These are phyloP conservation scores for Blastobotrys apis DNA, from an alignment of 1,139 yeast species.

Conservation along the genomic window DNA sequence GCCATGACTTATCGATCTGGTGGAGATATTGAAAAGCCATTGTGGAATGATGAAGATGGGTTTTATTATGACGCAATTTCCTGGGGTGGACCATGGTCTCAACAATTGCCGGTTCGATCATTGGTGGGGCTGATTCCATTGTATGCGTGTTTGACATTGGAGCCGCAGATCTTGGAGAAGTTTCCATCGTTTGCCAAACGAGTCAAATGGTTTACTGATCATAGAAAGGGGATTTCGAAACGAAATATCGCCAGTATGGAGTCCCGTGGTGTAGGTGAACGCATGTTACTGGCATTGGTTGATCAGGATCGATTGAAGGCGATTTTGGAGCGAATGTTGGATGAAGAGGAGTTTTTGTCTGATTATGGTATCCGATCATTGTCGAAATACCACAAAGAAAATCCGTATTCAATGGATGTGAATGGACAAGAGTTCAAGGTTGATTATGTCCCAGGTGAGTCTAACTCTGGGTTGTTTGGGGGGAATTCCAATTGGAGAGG, in stretches of 20 bases:
- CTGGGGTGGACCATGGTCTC: constrained; percentile 69
- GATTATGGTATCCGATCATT: constrained; percentile 86
- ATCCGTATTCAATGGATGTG: constrained; percentile 86
- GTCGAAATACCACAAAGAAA: constrained; percentile 80
- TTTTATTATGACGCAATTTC: constrained; percentile 91
- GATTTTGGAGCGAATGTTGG: constrained; percentile 77
- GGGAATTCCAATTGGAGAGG: constrained; percentile 99
- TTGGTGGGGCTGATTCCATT: constrained; percentile 90
- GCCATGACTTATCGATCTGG: constrained; percentile 79
- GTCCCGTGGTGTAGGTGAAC: constrained; percentile 79
- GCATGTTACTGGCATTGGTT: constrained; percentile 77
- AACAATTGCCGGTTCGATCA: constrained; percentile 81
- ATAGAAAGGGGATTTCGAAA: constrained; percentile 67
- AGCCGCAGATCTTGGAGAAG: constrained; percentile 73
- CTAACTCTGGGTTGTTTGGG: constrained; percentile 93
- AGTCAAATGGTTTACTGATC: constrained; percentile 79
- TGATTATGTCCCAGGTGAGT: constrained; percentile 85
- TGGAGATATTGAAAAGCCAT: constrained; percentile 49
- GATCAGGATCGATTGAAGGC: constrained; percentile 75
- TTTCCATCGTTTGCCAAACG: constrained; percentile 86
- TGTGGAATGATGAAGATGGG: constrained; percentile 89
- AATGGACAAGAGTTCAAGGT: constrained; percentile 73
- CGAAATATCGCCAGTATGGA: constrained; percentile 90
- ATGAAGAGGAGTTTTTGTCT: constrained; percentile 83
- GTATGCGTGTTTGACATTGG: constrained; percentile 86